These are phyloP conservation scores for Mycena galopus DNA, from an alignment of 768 basidiomycete species.

Conservation along the genomic window DNA sequence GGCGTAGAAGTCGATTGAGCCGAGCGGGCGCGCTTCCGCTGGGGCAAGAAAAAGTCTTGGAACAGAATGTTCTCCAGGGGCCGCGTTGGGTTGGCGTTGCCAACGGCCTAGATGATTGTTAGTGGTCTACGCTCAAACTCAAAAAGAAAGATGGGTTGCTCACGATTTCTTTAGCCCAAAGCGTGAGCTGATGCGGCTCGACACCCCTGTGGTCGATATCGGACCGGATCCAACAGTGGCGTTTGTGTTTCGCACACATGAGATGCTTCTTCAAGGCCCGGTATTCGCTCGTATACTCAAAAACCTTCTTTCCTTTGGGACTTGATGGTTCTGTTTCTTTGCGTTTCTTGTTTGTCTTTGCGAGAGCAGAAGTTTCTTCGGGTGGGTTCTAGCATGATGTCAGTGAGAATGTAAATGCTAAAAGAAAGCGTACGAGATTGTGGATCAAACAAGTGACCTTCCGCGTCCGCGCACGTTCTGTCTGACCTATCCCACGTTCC, in stretches of 20 bases:
- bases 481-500: neutral
- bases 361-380: neutral
- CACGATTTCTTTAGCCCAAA: conserved; percentile 31
- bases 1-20: neutral
- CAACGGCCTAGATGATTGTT: neutral
- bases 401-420: neutral
- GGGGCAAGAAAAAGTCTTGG: conserved; percentile 18
- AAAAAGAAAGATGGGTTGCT: neutral
- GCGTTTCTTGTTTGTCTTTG: conserved; percentile 2
- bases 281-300: conserved; percentile 19
- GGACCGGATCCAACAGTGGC: neutral
- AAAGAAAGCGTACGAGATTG: conserved; percentile 15
- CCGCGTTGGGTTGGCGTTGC: neutral
- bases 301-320: neutral
- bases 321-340: neutral
- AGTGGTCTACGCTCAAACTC: neutral
- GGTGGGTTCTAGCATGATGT: conserved; percentile 10
- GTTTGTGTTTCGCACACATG: conserved; percentile 3
- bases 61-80: conserved; percentile 27
- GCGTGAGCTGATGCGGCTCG: neutral
- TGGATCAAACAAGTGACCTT: conserved; percentile 8
- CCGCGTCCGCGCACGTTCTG: conserved; percentile 1
- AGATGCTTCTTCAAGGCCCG: neutral
- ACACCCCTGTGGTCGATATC: conserved; percentile 17
- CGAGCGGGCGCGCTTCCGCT: neutral